Evolutionary conservation across 352 stramenopile species (phyloP).

Genomic region (Poterioochromonas sp.): DNA sequence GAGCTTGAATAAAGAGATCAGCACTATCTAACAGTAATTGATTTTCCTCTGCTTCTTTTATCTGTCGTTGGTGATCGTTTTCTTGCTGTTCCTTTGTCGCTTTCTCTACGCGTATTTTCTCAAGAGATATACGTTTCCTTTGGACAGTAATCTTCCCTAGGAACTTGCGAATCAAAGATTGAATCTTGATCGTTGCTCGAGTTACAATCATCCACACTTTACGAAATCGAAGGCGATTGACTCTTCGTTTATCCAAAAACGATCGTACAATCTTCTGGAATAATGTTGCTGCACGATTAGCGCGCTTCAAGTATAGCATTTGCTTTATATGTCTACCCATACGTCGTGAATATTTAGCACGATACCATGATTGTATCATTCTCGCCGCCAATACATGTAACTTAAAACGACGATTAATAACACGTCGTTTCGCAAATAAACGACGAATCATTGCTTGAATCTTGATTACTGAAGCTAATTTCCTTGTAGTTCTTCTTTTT

Average conservation of each 20-base stretch:
- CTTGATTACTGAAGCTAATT: not conserved
- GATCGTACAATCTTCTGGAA: not conserved
- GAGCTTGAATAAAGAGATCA: slow-evolving; percentile 13
- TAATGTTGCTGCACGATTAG: not conserved
- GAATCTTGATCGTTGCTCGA: not conserved
- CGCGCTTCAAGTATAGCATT: not conserved
- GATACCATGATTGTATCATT: slow-evolving; percentile 18
- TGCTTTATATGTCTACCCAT: not conserved
- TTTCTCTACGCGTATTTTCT: not conserved
- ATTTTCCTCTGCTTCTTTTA: not conserved
- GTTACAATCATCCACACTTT: not conserved
- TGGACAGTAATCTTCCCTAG: not conserved
- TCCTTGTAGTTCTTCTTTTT: not conserved
- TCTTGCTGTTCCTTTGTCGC: not conserved
- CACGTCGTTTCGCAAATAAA: not conserved
- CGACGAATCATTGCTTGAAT: not conserved
- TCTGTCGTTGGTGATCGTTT: not conserved
- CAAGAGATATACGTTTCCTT: not conserved
- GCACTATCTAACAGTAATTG: not conserved
- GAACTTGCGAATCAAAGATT: slow-evolving; percentile 19
- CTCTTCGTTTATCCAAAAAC: not conserved
- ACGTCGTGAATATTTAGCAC: not conserved
- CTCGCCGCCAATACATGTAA: not conserved
- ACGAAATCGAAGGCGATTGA: slow-evolving; percentile 13
- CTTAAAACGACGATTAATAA: not conserved